phyloP scores from a whole-genome alignment of 1,284 basidiomycete genomes.

The Cutaneotrichosporon spelunceum region DNA sequence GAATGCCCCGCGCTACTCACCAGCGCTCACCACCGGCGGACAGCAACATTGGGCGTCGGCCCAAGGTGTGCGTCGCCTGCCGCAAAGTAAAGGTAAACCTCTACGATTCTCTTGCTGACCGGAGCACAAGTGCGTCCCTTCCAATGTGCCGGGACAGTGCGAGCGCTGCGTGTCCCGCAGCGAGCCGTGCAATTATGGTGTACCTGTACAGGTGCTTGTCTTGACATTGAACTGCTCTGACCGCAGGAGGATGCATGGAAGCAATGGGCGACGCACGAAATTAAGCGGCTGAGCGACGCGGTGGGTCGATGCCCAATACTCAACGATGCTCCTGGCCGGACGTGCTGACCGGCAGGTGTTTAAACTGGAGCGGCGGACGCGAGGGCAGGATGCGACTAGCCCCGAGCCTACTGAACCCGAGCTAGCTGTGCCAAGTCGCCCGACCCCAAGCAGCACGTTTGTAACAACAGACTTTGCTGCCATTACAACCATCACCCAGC shows the following conservation, averaged over 20 bases:
- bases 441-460: background rate
- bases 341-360: background rate
- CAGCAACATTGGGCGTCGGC: background rate
- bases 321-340: too few relatives aligned
- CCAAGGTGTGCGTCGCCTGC: constrained; percentile 2
- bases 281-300: background rate
- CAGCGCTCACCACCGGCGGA: background rate
- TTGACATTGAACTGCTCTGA: background rate
- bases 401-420: background rate
- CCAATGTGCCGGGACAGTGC: constrained; percentile 3
- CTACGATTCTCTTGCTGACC: background rate
- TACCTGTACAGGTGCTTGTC: background rate
- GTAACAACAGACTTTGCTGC: background rate
- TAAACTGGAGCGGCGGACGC: background rate
- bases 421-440: background rate
- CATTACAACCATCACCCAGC: background rate
- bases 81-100: background rate
- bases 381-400: background rate
- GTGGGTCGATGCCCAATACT: background rate
- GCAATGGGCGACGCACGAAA: constrained; percentile 10
- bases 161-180: background rate
- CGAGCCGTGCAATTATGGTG: constrained; percentile 7
- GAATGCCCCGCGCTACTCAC: background rate
- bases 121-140: constrained; percentile 6
- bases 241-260: constrained; percentile 8